These are phyloP conservation scores for Scheffersomyces stambukii DNA, from an alignment of 1,139 yeast genomes.

Conservation along the genomic window DNA sequence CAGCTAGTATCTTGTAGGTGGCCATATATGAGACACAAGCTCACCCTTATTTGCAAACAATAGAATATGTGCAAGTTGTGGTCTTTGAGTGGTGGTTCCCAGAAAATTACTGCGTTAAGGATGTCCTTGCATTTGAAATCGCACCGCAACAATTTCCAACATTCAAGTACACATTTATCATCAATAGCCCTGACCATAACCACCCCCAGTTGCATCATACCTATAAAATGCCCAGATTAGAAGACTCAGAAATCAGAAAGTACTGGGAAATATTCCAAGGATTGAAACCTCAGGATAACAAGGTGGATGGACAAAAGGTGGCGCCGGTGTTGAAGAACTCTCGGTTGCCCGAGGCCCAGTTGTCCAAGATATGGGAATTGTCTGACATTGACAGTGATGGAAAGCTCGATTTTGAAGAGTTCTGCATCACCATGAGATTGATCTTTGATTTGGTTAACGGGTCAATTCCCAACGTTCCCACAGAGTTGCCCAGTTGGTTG, in stretches of 20 bases:
- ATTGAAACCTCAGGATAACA: conserved; percentile 72
- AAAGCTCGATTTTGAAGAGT: conserved; percentile 89
- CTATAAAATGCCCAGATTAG: conserved; percentile 55
- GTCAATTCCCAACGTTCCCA: conserved; percentile 59
- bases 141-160: too few relatives aligned
- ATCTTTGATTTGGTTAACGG: conserved; percentile 89
- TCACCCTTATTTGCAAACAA: too few relatives aligned
- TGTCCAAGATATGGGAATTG: conserved; percentile 84
- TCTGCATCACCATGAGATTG: conserved; percentile 93
- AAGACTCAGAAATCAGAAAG: conserved; percentile 92
- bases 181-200: too few relatives aligned
- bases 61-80: too few relatives aligned
- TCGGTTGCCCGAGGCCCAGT: conserved; percentile 67
- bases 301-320: conserved; percentile 80
- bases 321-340: conserved; percentile 87
- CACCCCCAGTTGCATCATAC: neutral
- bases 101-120: too few relatives aligned
- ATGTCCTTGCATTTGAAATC: too few relatives aligned
- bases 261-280: conserved; percentile 98
- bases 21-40: too few relatives aligned
- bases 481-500: conserved; percentile 80
- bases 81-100: too few relatives aligned
- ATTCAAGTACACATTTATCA: too few relatives aligned
- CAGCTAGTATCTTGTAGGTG: too few relatives aligned
- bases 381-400: conserved; percentile 95